Conservation (phyloP, 768 basidiomycete species). For the Suillus subaureus region DNA sequence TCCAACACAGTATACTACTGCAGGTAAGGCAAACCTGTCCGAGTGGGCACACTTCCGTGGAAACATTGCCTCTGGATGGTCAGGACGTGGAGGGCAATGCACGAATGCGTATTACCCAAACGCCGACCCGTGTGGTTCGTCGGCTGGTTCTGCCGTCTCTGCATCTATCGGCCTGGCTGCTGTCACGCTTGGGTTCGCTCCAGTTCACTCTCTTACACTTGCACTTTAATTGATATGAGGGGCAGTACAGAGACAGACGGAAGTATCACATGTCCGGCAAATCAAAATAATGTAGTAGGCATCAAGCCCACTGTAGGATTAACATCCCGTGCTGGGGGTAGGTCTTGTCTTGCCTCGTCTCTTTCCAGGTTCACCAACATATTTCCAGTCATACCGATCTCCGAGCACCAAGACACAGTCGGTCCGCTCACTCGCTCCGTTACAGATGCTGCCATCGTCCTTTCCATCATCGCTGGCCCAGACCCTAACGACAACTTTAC, state of each 20-base stretch:
- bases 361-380: neutral
- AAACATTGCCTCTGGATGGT: slow-evolving; percentile 53
- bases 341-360: neutral
- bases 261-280: slow-evolving; percentile 55
- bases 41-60: slow-evolving; percentile 56
- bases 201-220: neutral
- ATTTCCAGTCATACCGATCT: slow-evolving; percentile 54
- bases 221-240: neutral
- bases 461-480: slow-evolving; percentile 55
- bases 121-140: slow-evolving; percentile 59
- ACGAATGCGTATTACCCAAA: slow-evolving; percentile 52
- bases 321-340: slow-evolving; percentile 63
- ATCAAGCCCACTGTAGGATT: slow-evolving; percentile 64
- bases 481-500: slow-evolving; percentile 60
- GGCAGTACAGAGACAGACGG: slow-evolving; percentile 51
- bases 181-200: slow-evolving; percentile 42
- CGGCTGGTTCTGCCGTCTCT: slow-evolving; percentile 59
- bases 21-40: slow-evolving; percentile 58
- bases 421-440: slow-evolving; percentile 59
- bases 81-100: slow-evolving; percentile 55
- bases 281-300: slow-evolving; percentile 56
- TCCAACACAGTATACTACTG: neutral
- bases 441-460: slow-evolving; percentile 56
- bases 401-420: slow-evolving; percentile 58
- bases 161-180: slow-evolving; percentile 54